These are phyloP conservation scores for Articulospora tetracladia DNA, from an alignment of 495 filamentous ascomycete species.

Conservation along the genomic window DNA sequence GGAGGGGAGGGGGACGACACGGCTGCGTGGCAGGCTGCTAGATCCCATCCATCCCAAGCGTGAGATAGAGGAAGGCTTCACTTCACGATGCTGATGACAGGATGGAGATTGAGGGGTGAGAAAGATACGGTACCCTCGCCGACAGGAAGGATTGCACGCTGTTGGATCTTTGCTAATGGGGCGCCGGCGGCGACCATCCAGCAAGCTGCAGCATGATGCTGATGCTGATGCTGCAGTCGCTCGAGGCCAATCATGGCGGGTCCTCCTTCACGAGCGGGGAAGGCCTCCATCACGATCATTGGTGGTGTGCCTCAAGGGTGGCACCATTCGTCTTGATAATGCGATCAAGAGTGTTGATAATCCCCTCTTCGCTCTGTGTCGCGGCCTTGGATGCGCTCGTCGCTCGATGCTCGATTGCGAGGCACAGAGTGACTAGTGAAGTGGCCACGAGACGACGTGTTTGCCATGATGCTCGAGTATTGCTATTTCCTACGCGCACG, in stretches of 20 bases:
- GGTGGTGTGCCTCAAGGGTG: constrained; percentile 22
- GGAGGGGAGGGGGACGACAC: background rate
- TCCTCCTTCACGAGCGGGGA: constrained; percentile 16
- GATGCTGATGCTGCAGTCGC: constrained; percentile 15
- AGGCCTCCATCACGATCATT: constrained; percentile 8
- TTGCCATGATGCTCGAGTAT: no score
- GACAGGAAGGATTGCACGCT: background rate
- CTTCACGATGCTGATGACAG: background rate
- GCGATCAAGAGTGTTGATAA: constrained; percentile 1
- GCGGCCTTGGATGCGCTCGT: background rate
- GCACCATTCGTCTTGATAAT: constrained; percentile 2
- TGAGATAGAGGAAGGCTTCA: background rate
- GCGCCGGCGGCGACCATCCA: constrained; percentile 17
- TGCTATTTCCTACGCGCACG: no score
- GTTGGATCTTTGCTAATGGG: background rate
- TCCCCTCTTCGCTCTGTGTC: constrained; percentile 4
- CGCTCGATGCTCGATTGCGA: constrained; percentile 7
- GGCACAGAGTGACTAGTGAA: no score
- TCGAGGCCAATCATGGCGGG: constrained; percentile 16
- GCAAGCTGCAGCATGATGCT: constrained; percentile 19
- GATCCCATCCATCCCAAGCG: background rate
- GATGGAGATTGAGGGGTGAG: background rate
- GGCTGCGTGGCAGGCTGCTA: background rate
- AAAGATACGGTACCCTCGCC: background rate
- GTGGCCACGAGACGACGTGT: no score